These are phyloP conservation scores for Microbotryomycetes sp. DNA, from an alignment of 1,284 basidiomycete genomes.

Conservation along the genomic window DNA sequence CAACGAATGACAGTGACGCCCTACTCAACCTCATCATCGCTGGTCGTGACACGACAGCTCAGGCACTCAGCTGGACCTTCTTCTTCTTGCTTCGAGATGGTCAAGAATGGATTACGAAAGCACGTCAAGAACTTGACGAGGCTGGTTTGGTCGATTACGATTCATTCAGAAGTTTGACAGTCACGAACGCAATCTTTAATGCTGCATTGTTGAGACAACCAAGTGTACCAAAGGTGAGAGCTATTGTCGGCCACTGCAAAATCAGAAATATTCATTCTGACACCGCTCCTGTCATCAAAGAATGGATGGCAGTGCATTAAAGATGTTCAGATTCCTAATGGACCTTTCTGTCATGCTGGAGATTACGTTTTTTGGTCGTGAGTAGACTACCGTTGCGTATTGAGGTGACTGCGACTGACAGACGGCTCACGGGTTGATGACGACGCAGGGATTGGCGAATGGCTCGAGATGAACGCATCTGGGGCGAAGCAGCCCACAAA, in stretches of 20 bases:
- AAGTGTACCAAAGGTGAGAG: slow-evolving; percentile 6
- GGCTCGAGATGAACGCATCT: slow-evolving; percentile 18
- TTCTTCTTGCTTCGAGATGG: slow-evolving; percentile 1
- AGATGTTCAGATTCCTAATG: slow-evolving; percentile 27
- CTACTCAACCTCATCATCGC: slow-evolving; percentile 10
- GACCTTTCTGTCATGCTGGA: slow-evolving; percentile 15
- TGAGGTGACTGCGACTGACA: background rate
- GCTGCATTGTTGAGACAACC: slow-evolving; percentile 6
- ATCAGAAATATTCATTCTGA: no score
- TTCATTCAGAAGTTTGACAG: slow-evolving; percentile 12
- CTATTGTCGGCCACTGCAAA: no score
- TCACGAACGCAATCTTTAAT: slow-evolving; percentile 15
- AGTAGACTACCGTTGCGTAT: no score
- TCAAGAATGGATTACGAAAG: background rate
- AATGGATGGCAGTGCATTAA: slow-evolving; percentile 16
- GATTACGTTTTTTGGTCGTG: slow-evolving; percentile 14
- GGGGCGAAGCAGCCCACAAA: slow-evolving; percentile 22
- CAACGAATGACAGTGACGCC: background rate
- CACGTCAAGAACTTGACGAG: slow-evolving; percentile 2
- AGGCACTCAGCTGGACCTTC: slow-evolving; percentile 13
- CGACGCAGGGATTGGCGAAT: slow-evolving; percentile 18
- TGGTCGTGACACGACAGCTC: slow-evolving; percentile 29
- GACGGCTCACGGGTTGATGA: background rate
- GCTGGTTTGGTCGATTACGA: slow-evolving; percentile 8
- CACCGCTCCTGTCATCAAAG: background rate